Base-by-base conservation (phyloP, 345 rosid species). In the Linum tenue region DNA sequence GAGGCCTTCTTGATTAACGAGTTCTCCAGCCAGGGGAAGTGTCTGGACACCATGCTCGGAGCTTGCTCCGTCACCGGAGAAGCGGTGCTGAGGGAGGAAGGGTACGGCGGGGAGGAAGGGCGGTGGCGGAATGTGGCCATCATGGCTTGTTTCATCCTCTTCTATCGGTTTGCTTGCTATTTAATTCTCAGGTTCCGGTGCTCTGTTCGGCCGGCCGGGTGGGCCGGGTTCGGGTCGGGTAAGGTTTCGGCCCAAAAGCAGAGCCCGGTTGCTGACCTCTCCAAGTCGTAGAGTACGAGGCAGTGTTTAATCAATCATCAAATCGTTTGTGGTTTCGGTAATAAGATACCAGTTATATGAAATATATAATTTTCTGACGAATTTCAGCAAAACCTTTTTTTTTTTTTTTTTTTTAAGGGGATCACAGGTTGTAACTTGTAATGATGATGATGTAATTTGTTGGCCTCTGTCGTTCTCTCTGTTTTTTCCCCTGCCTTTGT, bases 1-100 rank as follows among this genome's bases (percentile, higher is more conserved):
- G 99, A 94, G 81, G 92, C 90, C 37, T 87, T 92, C 64, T 77
- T 94, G 74, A 88, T 92, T 38, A 92, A 90, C 42, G 97, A 92
- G 80, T 92, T 92, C 84, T 85, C 98, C 5, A 72, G 69, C 36
- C 84, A 91, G 36, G 84, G 76, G 37, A 86, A 88, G 76, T 92
- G 99, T 78, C 76, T 90, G 64, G 81, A 88, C 79, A 73, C 76
- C 67, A 81, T 84, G 69, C 64, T 88, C 7, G 97, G 95, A 55
- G 69, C 71, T 16, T 92, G 97, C 69, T 53, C 79, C 75, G 77
- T 83, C 64, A 85, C 76, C 0, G 96, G 88, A 11, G 89, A 85
- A 65, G 89, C 81, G 59, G 76, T 92, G 56, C 87, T 90, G 1
- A 80, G 64, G 65, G 95, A 92, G 76, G 91, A 81, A 74, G 92